Evolutionary conservation across 108 stramenopile species (phyloP), one percentile per base, ranked within the genome.

Genomic region (Skeletonema tropicum): DNA sequence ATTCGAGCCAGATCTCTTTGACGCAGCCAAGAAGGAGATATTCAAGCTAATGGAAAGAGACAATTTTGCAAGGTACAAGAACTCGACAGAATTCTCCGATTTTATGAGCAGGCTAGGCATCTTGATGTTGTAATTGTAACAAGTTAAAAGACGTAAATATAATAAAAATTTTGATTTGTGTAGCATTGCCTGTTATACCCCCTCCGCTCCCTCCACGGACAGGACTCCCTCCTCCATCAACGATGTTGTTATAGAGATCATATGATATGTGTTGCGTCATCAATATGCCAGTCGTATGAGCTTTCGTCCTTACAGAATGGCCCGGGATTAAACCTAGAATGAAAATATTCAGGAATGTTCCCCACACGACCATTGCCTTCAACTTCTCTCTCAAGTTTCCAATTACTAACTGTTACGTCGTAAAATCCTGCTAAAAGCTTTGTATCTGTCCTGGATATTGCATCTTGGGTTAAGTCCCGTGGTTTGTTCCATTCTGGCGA

Each of bases 61-160:
- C 52, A 85, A 85, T 26, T 85, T 75, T 39, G 36, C 26, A 29
- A 73, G 85, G 46, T 85, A 77, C 63, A 85, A 85, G 71, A 77
- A 73, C 13, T 73, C 80, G 23, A 5, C 71, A 5, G 70, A 57
- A 13, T 82, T 77, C 71, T 57, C 46, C 26, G 70, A 69, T 14
- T 80, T 80, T 60, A 41, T 80, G 66, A 19, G 65, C 23, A 57
- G 9, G 5, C 35, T 80, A 14, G 79, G 79, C 17, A 76, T 79
- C 19, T 57, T 69, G 13, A 41, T 41, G 39, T 45, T 45, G 3
- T 15, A 11, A 1, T 1, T 38, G 36, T 38, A 38, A 8, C 32
- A 9, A 9, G 36, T 38, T 6, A 2, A 2, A 0, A 39, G 11
- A 39, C 12, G 38, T 39, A 39, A 35, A 35, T 29, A 29, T 29